phyloP scores from a whole-genome alignment of 83 land plant genomes.

The Picea engelmannii region DNA sequence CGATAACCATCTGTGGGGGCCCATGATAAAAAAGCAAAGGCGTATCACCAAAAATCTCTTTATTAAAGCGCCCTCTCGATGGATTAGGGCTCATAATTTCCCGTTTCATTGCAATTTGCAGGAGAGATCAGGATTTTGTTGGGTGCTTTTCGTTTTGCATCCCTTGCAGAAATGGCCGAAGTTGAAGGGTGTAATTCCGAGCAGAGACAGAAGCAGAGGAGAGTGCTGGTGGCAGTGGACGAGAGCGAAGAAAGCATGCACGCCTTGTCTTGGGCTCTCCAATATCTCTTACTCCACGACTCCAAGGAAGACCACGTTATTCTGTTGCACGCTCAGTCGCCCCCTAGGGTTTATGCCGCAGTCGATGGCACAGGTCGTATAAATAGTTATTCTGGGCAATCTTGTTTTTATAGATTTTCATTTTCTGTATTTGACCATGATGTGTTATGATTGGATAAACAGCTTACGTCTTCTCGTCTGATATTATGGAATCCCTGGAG shows the following conservation, averaged over 20 bases:
- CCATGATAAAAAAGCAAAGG: too few relatives aligned
- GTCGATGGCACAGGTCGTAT: constrained; percentile 58
- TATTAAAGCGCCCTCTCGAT: too few relatives aligned
- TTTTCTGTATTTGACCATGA: neutral
- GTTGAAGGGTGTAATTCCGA: constrained; percentile 3
- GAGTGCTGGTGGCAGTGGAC: constrained; percentile 65
- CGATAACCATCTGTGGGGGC: too few relatives aligned
- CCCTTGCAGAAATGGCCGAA: neutral
- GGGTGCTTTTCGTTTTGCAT: too few relatives aligned
- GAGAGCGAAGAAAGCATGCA: constrained; percentile 76
- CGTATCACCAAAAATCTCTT: too few relatives aligned
- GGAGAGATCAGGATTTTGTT: too few relatives aligned
- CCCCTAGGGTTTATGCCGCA: constrained; percentile 32
- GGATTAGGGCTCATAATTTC: too few relatives aligned
- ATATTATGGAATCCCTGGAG: constrained; percentile 36
- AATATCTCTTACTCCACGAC: neutral
- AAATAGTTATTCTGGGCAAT: neutral
- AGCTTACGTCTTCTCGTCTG: constrained; percentile 44
- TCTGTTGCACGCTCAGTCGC: constrained; percentile 57
- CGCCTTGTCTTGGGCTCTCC: constrained; percentile 66
- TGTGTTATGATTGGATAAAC: neutral
- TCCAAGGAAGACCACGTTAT: constrained; percentile 31
- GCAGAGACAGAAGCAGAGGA: constrained; percentile 14
- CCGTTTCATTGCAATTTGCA: too few relatives aligned
- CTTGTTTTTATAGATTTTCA: neutral